phyloP scores from a whole-genome alignment of 2,329 filamentous ascomycete genomes.

The Colletotrichum sp. region DNA sequence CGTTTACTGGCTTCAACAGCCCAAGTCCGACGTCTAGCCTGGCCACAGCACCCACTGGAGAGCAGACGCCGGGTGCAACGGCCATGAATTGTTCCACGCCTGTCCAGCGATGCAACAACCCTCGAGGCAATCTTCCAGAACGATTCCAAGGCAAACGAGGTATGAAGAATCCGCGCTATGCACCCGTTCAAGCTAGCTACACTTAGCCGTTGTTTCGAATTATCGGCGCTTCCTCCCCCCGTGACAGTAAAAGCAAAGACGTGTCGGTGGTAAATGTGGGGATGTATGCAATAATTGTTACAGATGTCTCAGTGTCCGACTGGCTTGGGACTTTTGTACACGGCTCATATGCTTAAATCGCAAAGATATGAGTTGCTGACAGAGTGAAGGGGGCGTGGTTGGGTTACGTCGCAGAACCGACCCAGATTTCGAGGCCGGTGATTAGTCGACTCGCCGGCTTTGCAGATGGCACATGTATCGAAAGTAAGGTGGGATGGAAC shows the following conservation, averaged over 20 bases:
- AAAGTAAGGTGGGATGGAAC: background rate
- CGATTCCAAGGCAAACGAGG: background rate
- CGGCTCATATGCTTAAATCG: background rate
- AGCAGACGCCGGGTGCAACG: background rate
- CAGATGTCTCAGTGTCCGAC: background rate
- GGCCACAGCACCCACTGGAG: background rate
- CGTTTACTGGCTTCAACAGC: background rate
- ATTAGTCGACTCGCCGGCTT: background rate
- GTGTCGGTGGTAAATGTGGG: background rate
- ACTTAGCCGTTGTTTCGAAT: background rate
- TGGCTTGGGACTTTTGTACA: background rate
- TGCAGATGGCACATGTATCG: background rate
- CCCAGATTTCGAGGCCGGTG: background rate
- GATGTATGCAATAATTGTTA: background rate
- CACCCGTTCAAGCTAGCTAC: background rate
- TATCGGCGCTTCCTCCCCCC: background rate
- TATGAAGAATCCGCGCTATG: background rate
- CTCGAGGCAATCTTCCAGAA: background rate
- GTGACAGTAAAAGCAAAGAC: background rate
- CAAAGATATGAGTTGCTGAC: background rate
- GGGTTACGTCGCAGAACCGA: background rate
- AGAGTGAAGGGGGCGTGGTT: background rate
- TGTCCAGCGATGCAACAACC: background rate
- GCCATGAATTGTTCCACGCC: background rate
- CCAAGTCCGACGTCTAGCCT: background rate